Base-by-base conservation (phyloP, 2,329 filamentous ascomycete species). In the Blastomyces silverae region DNA sequence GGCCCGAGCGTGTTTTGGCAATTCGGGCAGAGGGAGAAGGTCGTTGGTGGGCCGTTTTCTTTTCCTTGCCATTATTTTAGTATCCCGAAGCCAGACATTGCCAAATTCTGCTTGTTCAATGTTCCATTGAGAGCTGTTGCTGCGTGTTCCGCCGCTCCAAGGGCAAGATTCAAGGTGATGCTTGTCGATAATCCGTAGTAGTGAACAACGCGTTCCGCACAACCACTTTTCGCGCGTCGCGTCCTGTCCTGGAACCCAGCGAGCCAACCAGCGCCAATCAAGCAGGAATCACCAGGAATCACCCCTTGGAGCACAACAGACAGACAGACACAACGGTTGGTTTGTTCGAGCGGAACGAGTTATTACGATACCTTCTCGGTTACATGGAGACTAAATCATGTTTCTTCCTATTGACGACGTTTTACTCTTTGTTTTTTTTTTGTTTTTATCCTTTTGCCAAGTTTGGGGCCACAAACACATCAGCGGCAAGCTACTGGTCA, bases 11-110 rank as follows among this genome's bases (percentile, higher is more conserved):
- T 34, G 62, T 48, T 60, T 66, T 59, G 39, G 17, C 39, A 31
- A 46, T 42, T 48, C 46, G 15, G 58, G 31, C 52, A 48, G 58
- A 69, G 50, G 62, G 68, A 50, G n/a, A n/a, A n/a, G 61, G 64
- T 52, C 69, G 68, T 74, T 71, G 63, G 70, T 66, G 64, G 76
- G 71, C 69, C 79, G 76, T 71, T 81, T 81, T 66, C 79, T 72
- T 69, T 80, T 78, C 53, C 73, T 74, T 25, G 71, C 71, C 78
- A 80, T 80, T 25, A n/a, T 46, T 39, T 15, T 22, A 34, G 31
- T 34, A 34, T 42, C 56, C 3, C 37, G 25, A 17, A 39, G 13
- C 31, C 31, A 20, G n/a, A 39, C n/a, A 39, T n/a, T 22, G 37
- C n/a, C 17, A 22, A 20, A 39, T 39, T 15, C 2, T 37, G 28